These are phyloP conservation scores for Naematelia aurantialba DNA, from an alignment of 768 basidiomycete genomes.

Conservation along the genomic window DNA sequence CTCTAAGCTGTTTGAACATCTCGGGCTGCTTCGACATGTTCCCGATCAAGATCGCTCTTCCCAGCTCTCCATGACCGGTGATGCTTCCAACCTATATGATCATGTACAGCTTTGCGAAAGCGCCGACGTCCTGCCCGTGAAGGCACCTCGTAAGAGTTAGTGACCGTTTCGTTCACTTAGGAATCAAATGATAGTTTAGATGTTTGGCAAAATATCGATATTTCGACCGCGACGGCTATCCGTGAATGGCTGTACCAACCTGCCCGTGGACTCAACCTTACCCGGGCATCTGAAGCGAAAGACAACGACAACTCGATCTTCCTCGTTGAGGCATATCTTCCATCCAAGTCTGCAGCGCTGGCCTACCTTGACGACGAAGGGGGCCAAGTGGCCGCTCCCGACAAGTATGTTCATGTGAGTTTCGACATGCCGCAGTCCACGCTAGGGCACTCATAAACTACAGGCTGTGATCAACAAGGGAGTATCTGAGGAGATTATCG, in stretches of 20 bases:
- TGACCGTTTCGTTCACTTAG: not conserved
- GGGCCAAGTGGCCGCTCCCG: slow-evolving; percentile 47
- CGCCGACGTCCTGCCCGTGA: not conserved
- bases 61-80: too few species aligned
- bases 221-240: slow-evolving; percentile 54
- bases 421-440: not conserved
- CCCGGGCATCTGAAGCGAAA: slow-evolving; percentile 43
- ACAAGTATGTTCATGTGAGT: slow-evolving; percentile 52
- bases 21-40: too few species aligned
- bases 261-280: slow-evolving; percentile 56
- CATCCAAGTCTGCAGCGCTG: slow-evolving; percentile 56
- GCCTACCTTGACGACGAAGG: slow-evolving; percentile 55
- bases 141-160: slow-evolving; percentile 8
- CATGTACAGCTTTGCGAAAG: slow-evolving; percentile 3
- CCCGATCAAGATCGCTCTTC: too few species aligned
- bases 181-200: slow-evolving; percentile 44
- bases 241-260: slow-evolving; percentile 55
- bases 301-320: slow-evolving; percentile 58
- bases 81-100: too few species aligned
- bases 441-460: not conserved
- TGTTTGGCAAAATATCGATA: slow-evolving; percentile 57
- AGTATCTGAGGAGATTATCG: slow-evolving; percentile 51
- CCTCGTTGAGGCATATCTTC: slow-evolving; percentile 57
- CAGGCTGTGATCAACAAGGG: slow-evolving; percentile 57
- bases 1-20: too few species aligned